Evolutionary conservation across 2,329 filamentous ascomycete genomes (phyloP).

Genomic region (Penicillium sp.): DNA sequence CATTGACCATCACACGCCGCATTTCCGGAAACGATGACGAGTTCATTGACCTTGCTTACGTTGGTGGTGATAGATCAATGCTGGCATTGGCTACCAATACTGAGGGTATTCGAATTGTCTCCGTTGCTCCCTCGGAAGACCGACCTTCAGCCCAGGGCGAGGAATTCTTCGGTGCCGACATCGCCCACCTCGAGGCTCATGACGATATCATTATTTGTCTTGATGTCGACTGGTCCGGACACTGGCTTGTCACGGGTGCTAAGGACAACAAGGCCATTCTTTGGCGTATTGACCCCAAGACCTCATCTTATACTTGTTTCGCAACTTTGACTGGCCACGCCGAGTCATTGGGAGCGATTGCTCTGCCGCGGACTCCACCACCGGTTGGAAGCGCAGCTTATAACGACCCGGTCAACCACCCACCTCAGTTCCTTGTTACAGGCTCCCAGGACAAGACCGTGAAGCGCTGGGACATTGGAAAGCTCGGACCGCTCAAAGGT

Average conservation of each 20-base stretch:
- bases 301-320: conserved; percentile 73
- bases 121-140: conserved; percentile 50
- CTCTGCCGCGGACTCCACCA: conserved; percentile 70
- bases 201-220: conserved; percentile 94
- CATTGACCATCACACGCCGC: conserved; percentile 64
- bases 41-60: conserved; percentile 88
- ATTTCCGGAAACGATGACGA: conserved; percentile 98
- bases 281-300: conserved; percentile 79
- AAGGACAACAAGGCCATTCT: conserved; percentile 94
- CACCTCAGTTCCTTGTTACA: conserved; percentile 81
- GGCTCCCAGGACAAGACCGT: conserved; percentile 94
- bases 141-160: conserved; percentile 34
- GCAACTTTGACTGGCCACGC: conserved; percentile 86
- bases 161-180: conserved; percentile 82
- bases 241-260: conserved; percentile 92
- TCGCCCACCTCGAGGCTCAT: conserved; percentile 82
- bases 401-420: conserved; percentile 71
- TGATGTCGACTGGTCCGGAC: conserved; percentile 93
- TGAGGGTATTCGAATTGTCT: conserved; percentile 86
- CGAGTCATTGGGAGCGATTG: conserved; percentile 87
- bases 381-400: conserved; percentile 67
- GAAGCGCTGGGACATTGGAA: conserved; percentile 85
- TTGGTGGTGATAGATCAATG: conserved; percentile 75
- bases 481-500: conserved; percentile 52
- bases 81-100: conserved; percentile 92